Evolutionary conservation across 257 asterid genomes (phyloP), one percentile per base, ranked within the genome.

Genomic region (Solanum chiquidenum): DNA sequence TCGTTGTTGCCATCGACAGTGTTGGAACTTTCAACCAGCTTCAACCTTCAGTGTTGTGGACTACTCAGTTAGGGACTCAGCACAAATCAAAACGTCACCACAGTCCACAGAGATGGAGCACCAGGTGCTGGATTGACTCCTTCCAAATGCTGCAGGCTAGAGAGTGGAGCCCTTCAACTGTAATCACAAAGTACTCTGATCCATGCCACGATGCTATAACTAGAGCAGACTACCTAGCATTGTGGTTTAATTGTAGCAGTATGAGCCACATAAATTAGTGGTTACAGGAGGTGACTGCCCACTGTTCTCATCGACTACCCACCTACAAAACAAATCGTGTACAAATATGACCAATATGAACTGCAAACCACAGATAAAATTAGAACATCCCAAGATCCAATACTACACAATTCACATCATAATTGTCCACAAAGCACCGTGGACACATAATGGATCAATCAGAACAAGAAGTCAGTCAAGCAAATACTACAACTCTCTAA

Each of bases 21-120:
- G 34, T 93, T 95, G 0, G 93, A 93, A 88, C 94, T 92, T 75
- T 90, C 98, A 0, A 94, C 98, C 86, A 44, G 52, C 52, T 44
- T 44, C 52, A 44, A 44, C 52, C 52, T 95, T 97, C 0, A 94
- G 37, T 11, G 96, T 94, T 31, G 94, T 93, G 5, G 97, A 94
- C 84, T 94, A 92, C 0, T 95, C 97, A 0, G 96, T 95, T 0
- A 94, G 84, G 96, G 93, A 44, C 92, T 94, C 91, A 0, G 93
- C 94, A 2, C 92, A 93, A 1, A 92, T 92, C 84, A 94, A 95
- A 95, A 94, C 91, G 1, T 95, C 94, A 0, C 98, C 97, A 13
- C 97, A 62, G 0, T 0, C 98, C 97, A 13, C 98, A 60, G 0
- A 94, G 86, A 14, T 96, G 9, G 10, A 93, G 94, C 2, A 93